phyloP scores from a whole-genome alignment of 495 filamentous ascomycete genomes.

The Aspergillus carlsbadensis region DNA sequence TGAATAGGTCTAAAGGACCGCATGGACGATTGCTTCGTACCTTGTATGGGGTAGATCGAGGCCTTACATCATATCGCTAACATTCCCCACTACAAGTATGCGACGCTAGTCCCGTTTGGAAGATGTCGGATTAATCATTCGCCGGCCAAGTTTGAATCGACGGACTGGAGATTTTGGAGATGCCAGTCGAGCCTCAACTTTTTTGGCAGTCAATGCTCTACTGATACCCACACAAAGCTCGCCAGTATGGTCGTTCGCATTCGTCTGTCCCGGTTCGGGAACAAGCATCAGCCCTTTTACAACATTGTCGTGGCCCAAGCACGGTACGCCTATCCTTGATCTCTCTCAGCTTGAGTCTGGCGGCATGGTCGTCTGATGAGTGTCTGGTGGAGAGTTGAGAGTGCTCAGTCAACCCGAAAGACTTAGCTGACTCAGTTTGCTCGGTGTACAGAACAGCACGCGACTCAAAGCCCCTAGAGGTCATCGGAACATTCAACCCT shows the following conservation, averaged over 20 bases:
- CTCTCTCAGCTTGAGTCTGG: slow-evolving; percentile 4
- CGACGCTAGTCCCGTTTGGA: slow-evolving; percentile 32
- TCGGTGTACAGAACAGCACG: slow-evolving; percentile 57
- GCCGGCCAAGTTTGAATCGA: slow-evolving; percentile 30
- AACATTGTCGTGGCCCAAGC: slow-evolving; percentile 97
- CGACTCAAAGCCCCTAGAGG: slow-evolving; percentile 85
- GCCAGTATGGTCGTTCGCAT: slow-evolving; percentile 85
- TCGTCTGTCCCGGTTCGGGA: slow-evolving; percentile 90
- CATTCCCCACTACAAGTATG: slow-evolving; percentile 15
- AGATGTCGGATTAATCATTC: slow-evolving; percentile 24
- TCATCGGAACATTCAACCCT: slow-evolving; percentile 93
- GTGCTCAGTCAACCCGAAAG: slow-evolving; percentile 15
- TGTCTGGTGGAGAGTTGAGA: slow-evolving; percentile 29
- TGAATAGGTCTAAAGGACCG: not conserved
- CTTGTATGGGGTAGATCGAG: not conserved
- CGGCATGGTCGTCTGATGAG: not conserved
- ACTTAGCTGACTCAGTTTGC: slow-evolving; percentile 4
- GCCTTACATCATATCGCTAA: slow-evolving; percentile 19
- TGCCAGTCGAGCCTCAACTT: slow-evolving; percentile 2
- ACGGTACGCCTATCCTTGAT: slow-evolving; percentile 56
- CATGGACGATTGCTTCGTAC: not conserved
- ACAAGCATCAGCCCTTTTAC: slow-evolving; percentile 81
- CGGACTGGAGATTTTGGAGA: slow-evolving; percentile 23
- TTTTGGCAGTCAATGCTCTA: slow-evolving; percentile 1
- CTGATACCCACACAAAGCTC: slow-evolving; percentile 13